Base-by-base conservation (phyloP, 768 basidiomycete genomes). In the Steccherinum ochraceum region DNA sequence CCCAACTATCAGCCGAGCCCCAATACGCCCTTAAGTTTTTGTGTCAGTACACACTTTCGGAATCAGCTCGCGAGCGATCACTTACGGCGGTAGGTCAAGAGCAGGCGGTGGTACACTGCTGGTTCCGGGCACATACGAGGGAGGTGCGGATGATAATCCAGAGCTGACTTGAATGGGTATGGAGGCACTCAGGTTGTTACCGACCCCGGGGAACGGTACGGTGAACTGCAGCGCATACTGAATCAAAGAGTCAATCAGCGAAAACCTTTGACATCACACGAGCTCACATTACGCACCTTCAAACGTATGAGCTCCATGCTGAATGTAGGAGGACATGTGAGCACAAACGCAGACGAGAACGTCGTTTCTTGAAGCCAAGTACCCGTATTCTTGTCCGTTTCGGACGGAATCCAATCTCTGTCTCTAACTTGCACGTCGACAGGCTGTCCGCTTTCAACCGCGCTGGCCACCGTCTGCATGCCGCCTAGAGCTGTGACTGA, bases 151-250 rank as follows among this genome's bases (percentile, higher is more conserved):
- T 21, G 46, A 45, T 25, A 58, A 20, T 21, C 58, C 49, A 13
- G 57, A 60, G 12, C 53, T 51, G 18, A 58, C 47, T 23, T 44
- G 49, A 26, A 58, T 52, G 4, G 57, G 57, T 19, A 60, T 51
- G 23, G 52, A 50, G 12, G 52, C 12, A 5, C 53, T 56, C 3
- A 58, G 40, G 43, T 25, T 24, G 50, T 58, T 60, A 3, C 59
- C 56, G 18, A 55, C 43, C 4, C 59, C 59, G 1, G 59, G 59
- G 40, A 60, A 60, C n/a, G 52, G 52, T 2, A 58, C 49, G 42
- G 50, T 58, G 24, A 60, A 24, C 11, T 49, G 26, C 19, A 56
- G 21, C 13, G 23, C 51, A 35, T 56, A 58, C 56, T 60, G 30
- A n/a, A n/a, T n/a, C 30, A 35, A 35, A 35, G 7, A 35, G 7